These are phyloP conservation scores for Colletotrichum zoysiae DNA, from an alignment of 2,329 filamentous ascomycete species.

Conservation along the genomic window DNA sequence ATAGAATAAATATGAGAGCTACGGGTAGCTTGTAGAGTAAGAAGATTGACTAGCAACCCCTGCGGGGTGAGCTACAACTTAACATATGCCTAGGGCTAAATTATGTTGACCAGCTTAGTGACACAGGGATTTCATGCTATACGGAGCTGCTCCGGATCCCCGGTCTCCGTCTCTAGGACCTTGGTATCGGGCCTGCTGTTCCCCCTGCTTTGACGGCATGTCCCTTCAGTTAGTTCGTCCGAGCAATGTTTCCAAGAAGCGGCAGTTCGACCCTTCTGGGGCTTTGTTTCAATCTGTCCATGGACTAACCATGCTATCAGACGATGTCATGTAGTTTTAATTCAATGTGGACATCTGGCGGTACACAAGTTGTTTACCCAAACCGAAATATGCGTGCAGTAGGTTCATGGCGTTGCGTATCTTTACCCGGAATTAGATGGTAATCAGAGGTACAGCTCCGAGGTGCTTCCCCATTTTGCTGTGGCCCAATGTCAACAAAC, in stretches of 20 bases:
- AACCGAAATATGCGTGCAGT: rapidly evolving
- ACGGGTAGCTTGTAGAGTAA: background rate
- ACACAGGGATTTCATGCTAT: background rate
- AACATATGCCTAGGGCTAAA: background rate
- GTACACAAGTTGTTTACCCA: background rate
- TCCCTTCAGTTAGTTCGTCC: background rate
- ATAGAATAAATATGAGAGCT: background rate
- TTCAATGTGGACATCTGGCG: background rate
- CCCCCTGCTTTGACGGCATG: background rate
- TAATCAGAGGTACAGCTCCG: background rate
- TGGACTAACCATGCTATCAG: background rate
- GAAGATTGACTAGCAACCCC: background rate
- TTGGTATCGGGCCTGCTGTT: background rate
- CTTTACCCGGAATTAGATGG: background rate
- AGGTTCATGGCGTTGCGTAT: background rate
- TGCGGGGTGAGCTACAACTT: background rate
- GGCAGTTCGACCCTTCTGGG: background rate
- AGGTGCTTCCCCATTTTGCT: background rate
- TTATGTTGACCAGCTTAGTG: background rate
- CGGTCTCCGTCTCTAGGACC: background rate
- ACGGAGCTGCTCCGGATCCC: background rate
- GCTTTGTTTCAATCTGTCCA: background rate
- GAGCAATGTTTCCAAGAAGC: background rate
- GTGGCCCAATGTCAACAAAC: background rate
- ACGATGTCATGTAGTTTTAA: background rate